Conservation (phyloP, 805 yeast genomes). For the Blastobotrys robertii region DNA sequence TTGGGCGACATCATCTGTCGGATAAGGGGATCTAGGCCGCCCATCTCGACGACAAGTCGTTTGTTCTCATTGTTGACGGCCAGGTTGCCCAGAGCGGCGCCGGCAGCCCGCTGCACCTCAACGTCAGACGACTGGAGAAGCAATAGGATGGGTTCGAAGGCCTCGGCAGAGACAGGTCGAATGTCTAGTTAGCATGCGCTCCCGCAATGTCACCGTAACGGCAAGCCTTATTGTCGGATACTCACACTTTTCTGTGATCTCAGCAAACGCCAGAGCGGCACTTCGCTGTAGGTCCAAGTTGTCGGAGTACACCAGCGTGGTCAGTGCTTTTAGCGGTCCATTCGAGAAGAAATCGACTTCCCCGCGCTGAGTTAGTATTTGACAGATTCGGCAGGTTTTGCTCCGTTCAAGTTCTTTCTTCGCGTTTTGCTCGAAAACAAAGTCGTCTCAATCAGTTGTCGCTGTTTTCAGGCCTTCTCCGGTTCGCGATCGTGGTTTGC, state of each 20-base stretch:
- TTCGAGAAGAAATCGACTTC: slow-evolving; percentile 84
- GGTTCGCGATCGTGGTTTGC: too few relatives aligned
- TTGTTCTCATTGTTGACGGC: slow-evolving; percentile 97
- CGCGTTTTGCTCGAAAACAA: too few relatives aligned
- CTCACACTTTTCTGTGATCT: slow-evolving; percentile 75
- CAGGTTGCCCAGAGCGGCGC: slow-evolving; percentile 96
- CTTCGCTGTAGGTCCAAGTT: slow-evolving; percentile 91
- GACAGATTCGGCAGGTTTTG: not conserved
- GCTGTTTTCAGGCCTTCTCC: too few relatives aligned
- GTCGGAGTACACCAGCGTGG: slow-evolving; percentile 89
- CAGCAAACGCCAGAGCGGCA: slow-evolving; percentile 97
- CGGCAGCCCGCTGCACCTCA: slow-evolving; percentile 96
- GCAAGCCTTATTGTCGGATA: too few relatives aligned
- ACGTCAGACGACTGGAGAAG: slow-evolving; percentile 79
- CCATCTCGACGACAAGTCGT: slow-evolving; percentile 91
- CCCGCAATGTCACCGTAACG: too few relatives aligned
- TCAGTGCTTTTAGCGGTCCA: slow-evolving; percentile 75
- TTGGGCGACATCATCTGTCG: slow-evolving; percentile 96
- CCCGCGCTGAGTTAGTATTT: slow-evolving; percentile 34
- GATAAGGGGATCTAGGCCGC: slow-evolving; percentile 91
- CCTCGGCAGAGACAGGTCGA: slow-evolving; percentile 81
- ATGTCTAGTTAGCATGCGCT: slow-evolving; percentile 40
- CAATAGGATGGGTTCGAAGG: slow-evolving; percentile 85
- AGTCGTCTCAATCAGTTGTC: too few relatives aligned
- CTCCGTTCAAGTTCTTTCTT: not conserved